Evolutionary conservation across 371 early-diverging fungal genomes (phyloP).

Genomic region (Mortierella polycephala): DNA sequence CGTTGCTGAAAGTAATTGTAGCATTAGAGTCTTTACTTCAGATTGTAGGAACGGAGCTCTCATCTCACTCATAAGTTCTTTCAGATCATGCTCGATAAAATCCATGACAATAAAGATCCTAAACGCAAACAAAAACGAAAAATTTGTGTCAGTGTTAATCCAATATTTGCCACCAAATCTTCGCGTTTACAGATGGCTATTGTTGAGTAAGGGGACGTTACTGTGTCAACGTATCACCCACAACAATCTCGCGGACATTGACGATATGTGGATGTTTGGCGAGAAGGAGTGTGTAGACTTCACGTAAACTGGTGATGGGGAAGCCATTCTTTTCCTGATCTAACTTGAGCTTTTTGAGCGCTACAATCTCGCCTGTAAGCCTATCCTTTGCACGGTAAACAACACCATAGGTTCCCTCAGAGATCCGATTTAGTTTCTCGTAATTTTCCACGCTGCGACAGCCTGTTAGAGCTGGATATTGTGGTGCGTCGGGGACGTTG

Average conservation of each 20-base stretch:
- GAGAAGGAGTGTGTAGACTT: conserved; percentile 88
- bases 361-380: conserved; percentile 93
- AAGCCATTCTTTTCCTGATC: conserved; percentile 96
- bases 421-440: conserved; percentile 95
- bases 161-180: background rate
- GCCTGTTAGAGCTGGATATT: conserved; percentile 57
- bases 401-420: conserved; percentile 99
- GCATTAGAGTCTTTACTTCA: conserved; percentile 93
- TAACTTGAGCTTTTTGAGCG: conserved; percentile 97
- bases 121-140: background rate
- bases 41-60: conserved; percentile 81
- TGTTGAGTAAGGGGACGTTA: conserved; percentile 45
- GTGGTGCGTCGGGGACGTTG: conserved; percentile 34
- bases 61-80: conserved; percentile 91
- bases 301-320: conserved; percentile 92
- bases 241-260: conserved; percentile 92
- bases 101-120: conserved; percentile 98
- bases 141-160: background rate
- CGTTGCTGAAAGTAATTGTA: conserved; percentile 87
- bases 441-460: conserved; percentile 88
- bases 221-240: conserved; percentile 81
- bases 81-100: conserved; percentile 95
- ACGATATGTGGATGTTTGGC: conserved; percentile 96
- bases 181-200: too few relatives aligned
- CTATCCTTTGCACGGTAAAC: conserved; percentile 97